Conservation (phyloP, 2,329 filamentous ascomycete species). For the Fusarium scirpi region DNA sequence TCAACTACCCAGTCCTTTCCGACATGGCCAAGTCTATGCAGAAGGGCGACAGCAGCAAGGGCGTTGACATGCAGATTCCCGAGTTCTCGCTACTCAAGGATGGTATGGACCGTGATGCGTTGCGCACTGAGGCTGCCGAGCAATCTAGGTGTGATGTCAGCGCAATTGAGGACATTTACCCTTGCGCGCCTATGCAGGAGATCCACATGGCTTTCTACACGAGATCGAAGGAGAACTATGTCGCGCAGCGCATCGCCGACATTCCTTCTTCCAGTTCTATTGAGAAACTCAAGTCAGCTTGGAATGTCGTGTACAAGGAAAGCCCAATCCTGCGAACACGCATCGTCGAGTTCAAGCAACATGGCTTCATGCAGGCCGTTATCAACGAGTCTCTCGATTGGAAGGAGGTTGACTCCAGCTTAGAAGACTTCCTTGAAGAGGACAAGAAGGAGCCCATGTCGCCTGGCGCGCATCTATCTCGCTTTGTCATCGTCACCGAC, state of each 20-base stretch:
- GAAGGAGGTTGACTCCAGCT: constrained; percentile 47
- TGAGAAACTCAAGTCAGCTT: constrained; percentile 55
- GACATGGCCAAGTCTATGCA: constrained; percentile 56
- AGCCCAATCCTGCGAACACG: constrained; percentile 60
- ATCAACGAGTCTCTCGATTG: constrained; percentile 54
- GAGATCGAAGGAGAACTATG: constrained; percentile 62
- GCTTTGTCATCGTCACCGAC: constrained; percentile 55
- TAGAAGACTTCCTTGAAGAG: constrained; percentile 54
- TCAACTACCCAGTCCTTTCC: constrained; percentile 57
- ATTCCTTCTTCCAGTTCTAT: constrained; percentile 52
- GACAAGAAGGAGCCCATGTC: constrained; percentile 56
- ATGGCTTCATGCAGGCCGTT: constrained; percentile 59
- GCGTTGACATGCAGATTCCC: constrained; percentile 42
- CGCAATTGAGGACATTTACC: constrained; percentile 63
- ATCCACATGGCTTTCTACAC: constrained; percentile 64
- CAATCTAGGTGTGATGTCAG: constrained; percentile 48
- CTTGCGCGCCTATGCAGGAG: constrained; percentile 65
- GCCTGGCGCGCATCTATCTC: constrained; percentile 57
- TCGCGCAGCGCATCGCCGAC: constrained; percentile 60
- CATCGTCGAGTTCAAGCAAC: constrained; percentile 58
- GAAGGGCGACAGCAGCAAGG: constrained; percentile 41
- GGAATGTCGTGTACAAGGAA: constrained; percentile 53
- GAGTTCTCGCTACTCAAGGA: constrained; percentile 56
- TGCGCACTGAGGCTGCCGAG: constrained; percentile 49
- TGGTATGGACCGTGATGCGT: constrained; percentile 48